Conservation (phyloP, 352 stramenopile species). For the Phytophthora meadii region DNA sequence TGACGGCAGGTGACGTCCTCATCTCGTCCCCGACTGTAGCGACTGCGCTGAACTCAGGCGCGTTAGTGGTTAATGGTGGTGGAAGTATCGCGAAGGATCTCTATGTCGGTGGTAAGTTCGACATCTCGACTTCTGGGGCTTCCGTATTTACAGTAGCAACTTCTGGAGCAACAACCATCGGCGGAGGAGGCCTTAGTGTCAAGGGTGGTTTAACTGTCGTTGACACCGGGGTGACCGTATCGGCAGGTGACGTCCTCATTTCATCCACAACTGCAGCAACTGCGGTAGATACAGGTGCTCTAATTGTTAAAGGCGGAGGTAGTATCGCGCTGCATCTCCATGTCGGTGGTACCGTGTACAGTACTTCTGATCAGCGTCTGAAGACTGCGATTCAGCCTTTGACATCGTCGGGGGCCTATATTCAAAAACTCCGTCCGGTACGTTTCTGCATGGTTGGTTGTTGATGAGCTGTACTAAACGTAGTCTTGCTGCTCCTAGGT, state of each 20-base stretch:
- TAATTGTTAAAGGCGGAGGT: not conserved
- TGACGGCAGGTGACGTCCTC: not conserved
- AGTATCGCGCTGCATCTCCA: not conserved
- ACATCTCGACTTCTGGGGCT: too few species aligned
- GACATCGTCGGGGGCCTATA: conserved; percentile 20
- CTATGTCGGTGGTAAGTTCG: not conserved
- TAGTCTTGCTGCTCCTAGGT: conserved; percentile 38
- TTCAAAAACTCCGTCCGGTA: conserved; percentile 52
- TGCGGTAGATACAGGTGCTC: not conserved
- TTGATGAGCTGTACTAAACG: not conserved
- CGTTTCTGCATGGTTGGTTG: not conserved
- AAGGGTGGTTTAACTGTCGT: too few species aligned
- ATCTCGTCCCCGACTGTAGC: conserved; percentile 2
- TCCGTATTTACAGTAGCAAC: not conserved
- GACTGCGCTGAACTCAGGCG: not conserved
- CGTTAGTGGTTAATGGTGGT: not conserved
- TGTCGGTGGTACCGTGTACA: not conserved
- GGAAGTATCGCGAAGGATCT: not conserved
- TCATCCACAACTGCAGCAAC: not conserved
- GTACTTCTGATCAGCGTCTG: conserved; percentile 46
- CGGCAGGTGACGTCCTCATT: not conserved
- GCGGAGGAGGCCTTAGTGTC: too few species aligned
- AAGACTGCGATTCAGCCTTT: conserved; percentile 45
- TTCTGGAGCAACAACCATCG: conserved; percentile 7
- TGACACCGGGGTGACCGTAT: too few species aligned